A percentile compares a stretch with the other conserved stretches of the same genome.
Conservation (phyloP, 805 yeast species). For the Spathaspora arborariae region DNA sequence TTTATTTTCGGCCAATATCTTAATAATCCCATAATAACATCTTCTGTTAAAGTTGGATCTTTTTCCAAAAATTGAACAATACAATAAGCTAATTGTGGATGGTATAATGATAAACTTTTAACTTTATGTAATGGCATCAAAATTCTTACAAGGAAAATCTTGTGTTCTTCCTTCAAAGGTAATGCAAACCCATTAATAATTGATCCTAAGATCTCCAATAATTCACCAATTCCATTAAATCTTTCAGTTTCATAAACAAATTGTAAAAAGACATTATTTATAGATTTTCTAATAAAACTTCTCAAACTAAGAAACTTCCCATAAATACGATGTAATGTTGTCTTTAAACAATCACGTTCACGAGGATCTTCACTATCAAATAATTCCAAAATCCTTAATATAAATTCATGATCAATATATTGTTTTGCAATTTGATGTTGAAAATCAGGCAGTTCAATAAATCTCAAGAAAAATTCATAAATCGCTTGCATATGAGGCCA, state of each 20-base stretch:
- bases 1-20: slow-evolving; percentile 96
- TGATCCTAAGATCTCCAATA: slow-evolving; percentile 90
- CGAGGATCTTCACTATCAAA: slow-evolving; percentile 96
- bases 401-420: slow-evolving; percentile 88
- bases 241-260: slow-evolving; percentile 93
- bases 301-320: slow-evolving; percentile 90
- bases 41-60: slow-evolving; percentile 89
- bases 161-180: slow-evolving; percentile 96
- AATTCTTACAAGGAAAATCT: slow-evolving; percentile 80
- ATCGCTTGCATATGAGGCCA: slow-evolving; percentile 99
- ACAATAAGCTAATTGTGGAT: slow-evolving; percentile 96
- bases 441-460: slow-evolving; percentile 92
- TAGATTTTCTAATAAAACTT: slow-evolving; percentile 86
- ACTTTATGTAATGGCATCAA: slow-evolving; percentile 91
- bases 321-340: slow-evolving; percentile 92
- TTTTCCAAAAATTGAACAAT: slow-evolving; percentile 94
- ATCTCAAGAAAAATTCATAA: slow-evolving; percentile 88
- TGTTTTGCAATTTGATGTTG: slow-evolving; percentile 91
- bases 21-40: slow-evolving; percentile 89
- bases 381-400: slow-evolving; percentile 74
- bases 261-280: slow-evolving; percentile 87
- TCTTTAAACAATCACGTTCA: slow-evolving; percentile 91
- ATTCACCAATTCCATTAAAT: slow-evolving; percentile 93
- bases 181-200: slow-evolving; percentile 97
- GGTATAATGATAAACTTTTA: slow-evolving; percentile 82